phyloP scores from a whole-genome alignment of 2,329 filamentous ascomycete species.

The Trichophyton simii region DNA sequence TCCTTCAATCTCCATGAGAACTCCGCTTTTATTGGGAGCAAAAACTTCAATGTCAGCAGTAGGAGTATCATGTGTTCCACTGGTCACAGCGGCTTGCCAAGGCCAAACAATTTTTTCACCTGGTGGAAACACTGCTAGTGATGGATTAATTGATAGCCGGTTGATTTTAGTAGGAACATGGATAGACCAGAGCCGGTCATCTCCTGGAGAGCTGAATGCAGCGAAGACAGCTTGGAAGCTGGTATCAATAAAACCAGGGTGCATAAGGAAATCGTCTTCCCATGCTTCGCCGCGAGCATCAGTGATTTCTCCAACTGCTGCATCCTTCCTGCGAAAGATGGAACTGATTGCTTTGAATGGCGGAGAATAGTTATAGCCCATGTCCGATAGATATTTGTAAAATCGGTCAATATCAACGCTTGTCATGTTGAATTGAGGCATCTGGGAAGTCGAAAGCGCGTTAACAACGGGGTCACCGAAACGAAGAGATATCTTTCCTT shows the following conservation, averaged over 20 bases:
- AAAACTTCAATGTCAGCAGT: not conserved
- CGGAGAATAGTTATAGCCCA: constrained; percentile 16
- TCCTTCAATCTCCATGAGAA: not conserved
- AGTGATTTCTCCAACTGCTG: not conserved
- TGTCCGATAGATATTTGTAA: constrained; percentile 13
- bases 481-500: not conserved
- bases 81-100: not conserved
- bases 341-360: constrained; percentile 13
- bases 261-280: constrained; percentile 6
- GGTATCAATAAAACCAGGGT: constrained; percentile 16
- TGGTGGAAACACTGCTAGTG: not conserved
- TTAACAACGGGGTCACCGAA: not conserved
- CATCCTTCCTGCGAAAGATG: constrained; percentile 1
- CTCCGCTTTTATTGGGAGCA: not conserved
- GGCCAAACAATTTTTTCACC: not conserved
- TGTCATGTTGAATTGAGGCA: not conserved
- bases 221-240: constrained; percentile 14
- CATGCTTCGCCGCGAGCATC: not conserved
- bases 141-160: constrained; percentile 1
- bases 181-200: constrained; percentile 13
- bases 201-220: constrained; percentile 13
- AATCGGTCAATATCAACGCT: constrained; percentile 11
- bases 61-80: not conserved
- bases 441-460: not conserved
- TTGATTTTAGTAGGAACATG: constrained; percentile 12